A percentile compares a stretch with the other conserved stretches of the same genome.
Conservation (phyloP, 352 stramenopile species). For the Elongisporangium senticosum region DNA sequence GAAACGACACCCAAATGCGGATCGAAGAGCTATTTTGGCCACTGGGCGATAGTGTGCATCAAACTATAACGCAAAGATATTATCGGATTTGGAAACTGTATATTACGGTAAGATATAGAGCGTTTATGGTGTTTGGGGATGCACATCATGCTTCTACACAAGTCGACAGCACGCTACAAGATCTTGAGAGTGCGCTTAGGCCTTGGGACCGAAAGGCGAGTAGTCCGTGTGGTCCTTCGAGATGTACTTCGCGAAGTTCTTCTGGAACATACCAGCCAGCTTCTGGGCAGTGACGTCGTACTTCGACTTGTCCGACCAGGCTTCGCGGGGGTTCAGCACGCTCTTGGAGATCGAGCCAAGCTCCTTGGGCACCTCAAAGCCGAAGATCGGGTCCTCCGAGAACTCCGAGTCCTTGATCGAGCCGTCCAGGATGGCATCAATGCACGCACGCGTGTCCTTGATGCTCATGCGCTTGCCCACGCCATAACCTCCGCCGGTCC, state of each 20-base stretch:
- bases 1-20: neutral
- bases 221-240: slow-evolving; percentile 94
- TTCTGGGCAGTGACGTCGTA: slow-evolving; percentile 92
- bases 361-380: slow-evolving; percentile 89
- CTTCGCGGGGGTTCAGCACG: slow-evolving; percentile 90
- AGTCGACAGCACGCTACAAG: neutral
- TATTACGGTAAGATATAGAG: neutral
- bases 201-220: slow-evolving; percentile 91
- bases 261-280: slow-evolving; percentile 93
- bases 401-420: slow-evolving; percentile 90
- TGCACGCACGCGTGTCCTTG: slow-evolving; percentile 93
- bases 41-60: neutral
- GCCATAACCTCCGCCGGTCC: slow-evolving; percentile 94
- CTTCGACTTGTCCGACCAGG: slow-evolving; percentile 89
- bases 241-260: slow-evolving; percentile 97
- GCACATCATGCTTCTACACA: neutral
- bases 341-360: slow-evolving; percentile 82
- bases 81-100: neutral
- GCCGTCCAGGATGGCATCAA: slow-evolving; percentile 96
- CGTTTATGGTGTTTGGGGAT: neutral
- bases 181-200: slow-evolving; percentile 25
- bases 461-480: slow-evolving; percentile 97
- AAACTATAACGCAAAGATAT: neutral
- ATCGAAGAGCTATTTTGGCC: neutral
- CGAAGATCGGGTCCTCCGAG: slow-evolving; percentile 89